These are phyloP conservation scores for Hepatocystis sp. DNA, from an alignment of 169 alveolate species.

Conservation along the genomic window DNA sequence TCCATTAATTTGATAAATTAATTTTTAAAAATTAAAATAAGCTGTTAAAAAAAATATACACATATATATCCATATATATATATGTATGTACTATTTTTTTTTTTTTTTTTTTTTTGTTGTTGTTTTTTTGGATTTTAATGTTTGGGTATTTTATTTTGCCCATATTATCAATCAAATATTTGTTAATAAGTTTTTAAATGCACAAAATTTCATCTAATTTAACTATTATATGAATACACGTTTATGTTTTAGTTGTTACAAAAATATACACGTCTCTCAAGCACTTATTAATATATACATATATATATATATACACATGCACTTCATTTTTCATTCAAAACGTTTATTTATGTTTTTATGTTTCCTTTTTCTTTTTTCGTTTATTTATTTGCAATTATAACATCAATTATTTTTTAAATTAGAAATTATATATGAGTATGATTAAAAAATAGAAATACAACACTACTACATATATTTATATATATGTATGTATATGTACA, in stretches of 20 bases:
- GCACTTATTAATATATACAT: constrained; percentile 8
- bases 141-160: too few species aligned
- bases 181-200: too few species aligned
- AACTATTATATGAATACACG: constrained; percentile 1
- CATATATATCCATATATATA: not conserved
- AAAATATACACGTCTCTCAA: constrained; percentile 6
- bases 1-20: constrained; percentile 16
- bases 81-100: too few species aligned
- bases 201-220: too few species aligned
- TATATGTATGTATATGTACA: too few species aligned
- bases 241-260: constrained; percentile 14
- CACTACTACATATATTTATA: too few species aligned
- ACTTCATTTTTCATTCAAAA: not conserved
- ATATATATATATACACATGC: not conserved
- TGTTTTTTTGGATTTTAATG: too few species aligned
- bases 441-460: constrained; percentile 51
- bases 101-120: too few species aligned
- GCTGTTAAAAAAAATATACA: constrained; percentile 4
- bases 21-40: constrained; percentile 6
- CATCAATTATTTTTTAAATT: constrained; percentile 27
- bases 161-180: too few species aligned
- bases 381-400: constrained; percentile 51
- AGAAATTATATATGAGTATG: constrained; percentile 49
- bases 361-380: constrained; percentile 54
- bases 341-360: not conserved